phyloP scores from a whole-genome alignment of 2,329 filamentous ascomycete genomes.

The Colletotrichum nymphaeae region DNA sequence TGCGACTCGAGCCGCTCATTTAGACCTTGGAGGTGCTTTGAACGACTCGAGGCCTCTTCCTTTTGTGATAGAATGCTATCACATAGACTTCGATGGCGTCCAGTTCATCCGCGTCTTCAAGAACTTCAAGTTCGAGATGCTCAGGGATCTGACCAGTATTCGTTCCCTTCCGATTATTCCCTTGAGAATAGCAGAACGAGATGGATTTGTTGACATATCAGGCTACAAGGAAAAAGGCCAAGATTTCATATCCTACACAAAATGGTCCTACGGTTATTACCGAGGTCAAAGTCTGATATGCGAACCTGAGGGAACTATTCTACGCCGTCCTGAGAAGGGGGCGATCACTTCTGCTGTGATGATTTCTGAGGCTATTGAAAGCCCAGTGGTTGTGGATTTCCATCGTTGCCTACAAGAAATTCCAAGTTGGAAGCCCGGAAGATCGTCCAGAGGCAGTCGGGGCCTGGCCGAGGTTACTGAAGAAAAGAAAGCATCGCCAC shows the following conservation, averaged over 20 bases:
- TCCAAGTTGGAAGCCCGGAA: background rate
- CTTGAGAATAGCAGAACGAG: background rate
- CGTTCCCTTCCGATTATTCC: background rate
- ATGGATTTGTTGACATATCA: background rate
- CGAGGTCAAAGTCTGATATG: background rate
- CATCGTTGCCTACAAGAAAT: background rate
- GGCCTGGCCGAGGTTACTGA: background rate
- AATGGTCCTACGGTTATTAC: background rate
- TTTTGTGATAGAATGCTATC: slow-evolving; percentile 4
- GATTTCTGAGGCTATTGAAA: background rate
- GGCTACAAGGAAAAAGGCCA: background rate
- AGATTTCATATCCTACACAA: background rate
- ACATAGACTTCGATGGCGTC: slow-evolving; percentile 3
- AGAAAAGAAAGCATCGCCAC: background rate
- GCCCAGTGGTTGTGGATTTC: slow-evolving; percentile 3
- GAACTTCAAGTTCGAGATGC: background rate
- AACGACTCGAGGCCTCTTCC: background rate
- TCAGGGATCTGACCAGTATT: background rate
- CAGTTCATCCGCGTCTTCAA: background rate
- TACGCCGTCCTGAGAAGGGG: background rate
- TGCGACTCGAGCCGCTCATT: background rate
- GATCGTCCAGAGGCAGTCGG: background rate
- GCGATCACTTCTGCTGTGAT: background rate
- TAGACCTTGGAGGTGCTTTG: background rate
- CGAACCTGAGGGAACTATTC: background rate